phyloP scores from a whole-genome alignment of 176 grass and related monocot species.

The Zoysia pacifica region DNA sequence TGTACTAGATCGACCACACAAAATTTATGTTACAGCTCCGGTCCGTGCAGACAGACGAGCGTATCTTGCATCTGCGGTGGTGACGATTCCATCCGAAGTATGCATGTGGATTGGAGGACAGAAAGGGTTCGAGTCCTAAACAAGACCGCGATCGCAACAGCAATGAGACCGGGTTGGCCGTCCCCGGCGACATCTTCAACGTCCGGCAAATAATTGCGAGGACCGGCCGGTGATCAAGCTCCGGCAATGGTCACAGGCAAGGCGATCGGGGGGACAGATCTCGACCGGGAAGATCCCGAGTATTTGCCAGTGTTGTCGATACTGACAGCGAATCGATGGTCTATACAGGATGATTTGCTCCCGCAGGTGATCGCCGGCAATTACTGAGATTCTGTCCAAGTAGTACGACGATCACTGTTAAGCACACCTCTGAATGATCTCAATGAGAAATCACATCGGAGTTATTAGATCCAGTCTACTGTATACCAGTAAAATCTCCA shows the following conservation, averaged over 20 bases:
- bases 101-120: not conserved
- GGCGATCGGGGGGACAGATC: slow-evolving; percentile 1
- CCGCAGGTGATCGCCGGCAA: not conserved
- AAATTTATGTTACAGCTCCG: too few relatives aligned
- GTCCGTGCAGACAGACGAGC: too few relatives aligned
- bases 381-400: not conserved
- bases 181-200: not conserved
- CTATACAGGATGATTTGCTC: not conserved
- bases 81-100: too few relatives aligned
- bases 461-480: not conserved
- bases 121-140: not conserved
- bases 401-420: not conserved
- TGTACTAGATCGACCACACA: not conserved
- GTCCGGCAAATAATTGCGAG: slow-evolving; percentile 23
- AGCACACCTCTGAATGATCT: not conserved
- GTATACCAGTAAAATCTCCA: too few relatives aligned
- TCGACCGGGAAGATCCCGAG: slow-evolving; percentile 1
- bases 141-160: not conserved
- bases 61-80: too few relatives aligned
- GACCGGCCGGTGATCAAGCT: not conserved
- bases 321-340: slow-evolving; percentile 11
- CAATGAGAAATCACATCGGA: slow-evolving; percentile 10
- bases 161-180: not conserved
- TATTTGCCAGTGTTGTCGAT: not conserved
- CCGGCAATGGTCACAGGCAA: slow-evolving; percentile 16